A percentile compares a stretch with the other conserved stretches of the same genome.
Evolutionary conservation across 108 stramenopile species (phyloP).

Genomic region (Seminavis robusta): DNA sequence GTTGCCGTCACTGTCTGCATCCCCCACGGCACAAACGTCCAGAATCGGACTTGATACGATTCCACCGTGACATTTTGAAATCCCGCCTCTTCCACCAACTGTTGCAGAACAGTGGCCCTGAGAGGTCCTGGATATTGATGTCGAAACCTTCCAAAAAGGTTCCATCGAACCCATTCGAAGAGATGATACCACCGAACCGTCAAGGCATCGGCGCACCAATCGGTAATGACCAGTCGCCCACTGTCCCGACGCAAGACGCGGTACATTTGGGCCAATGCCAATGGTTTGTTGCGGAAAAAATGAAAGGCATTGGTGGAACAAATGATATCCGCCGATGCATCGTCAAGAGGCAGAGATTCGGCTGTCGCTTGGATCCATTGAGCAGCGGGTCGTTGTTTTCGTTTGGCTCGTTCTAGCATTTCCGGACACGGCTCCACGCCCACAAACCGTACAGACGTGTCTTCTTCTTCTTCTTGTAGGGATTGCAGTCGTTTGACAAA

Average conservation of each 20-base stretch:
- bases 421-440: constrained; percentile 15
- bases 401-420: constrained; percentile 9
- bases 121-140: constrained; percentile 15
- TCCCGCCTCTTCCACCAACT: constrained; percentile 6
- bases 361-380: constrained; percentile 2
- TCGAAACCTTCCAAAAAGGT: constrained; percentile 1
- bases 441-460: not conserved
- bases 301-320: constrained; percentile 19
- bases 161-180: constrained; percentile 12
- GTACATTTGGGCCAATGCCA: constrained; percentile 7
- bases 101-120: not conserved
- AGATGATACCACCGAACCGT: constrained; percentile 9
- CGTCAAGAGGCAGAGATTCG: constrained; percentile 10
- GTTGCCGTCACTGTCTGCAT: constrained; percentile 16
- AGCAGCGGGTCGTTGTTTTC: not conserved
- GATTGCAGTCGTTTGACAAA: constrained; percentile 3
- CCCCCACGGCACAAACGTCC: constrained; percentile 4
- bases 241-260: constrained; percentile 5
- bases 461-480: not conserved
- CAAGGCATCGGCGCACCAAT: constrained; percentile 15
- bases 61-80: not conserved
- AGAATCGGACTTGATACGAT: constrained; percentile 6
- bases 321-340: constrained; percentile 6
- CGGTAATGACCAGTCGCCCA: constrained; percentile 11
- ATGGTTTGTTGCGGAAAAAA: constrained; percentile 9